phyloP scores from a whole-genome alignment of 352 stramenopile genomes.

The Phytophthora citrophthora region DNA sequence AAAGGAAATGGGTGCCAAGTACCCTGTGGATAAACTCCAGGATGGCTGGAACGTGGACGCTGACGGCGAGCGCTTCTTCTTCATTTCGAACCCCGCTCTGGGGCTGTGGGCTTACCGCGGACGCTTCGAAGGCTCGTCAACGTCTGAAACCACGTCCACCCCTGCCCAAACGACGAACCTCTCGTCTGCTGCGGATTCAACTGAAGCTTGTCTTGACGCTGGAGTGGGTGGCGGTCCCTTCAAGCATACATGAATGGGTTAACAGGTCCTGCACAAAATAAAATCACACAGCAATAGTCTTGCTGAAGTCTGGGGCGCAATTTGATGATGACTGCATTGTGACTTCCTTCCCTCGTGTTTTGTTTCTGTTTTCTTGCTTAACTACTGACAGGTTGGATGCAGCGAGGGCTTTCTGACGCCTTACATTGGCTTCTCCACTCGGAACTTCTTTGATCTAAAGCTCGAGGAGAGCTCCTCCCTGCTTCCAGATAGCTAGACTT shows the following conservation, averaged over 20 bases:
- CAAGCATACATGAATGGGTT: conserved; percentile 37
- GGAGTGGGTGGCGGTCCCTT: conserved; percentile 85
- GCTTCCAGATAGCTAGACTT: background rate
- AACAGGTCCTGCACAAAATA: background rate
- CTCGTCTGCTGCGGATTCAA: conserved; percentile 46
- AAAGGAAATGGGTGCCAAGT: conserved; percentile 82
- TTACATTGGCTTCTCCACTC: conserved; percentile 7
- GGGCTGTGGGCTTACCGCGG: conserved; percentile 95
- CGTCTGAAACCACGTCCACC: conserved; percentile 4
- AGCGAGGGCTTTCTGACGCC: background rate
- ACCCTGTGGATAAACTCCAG: conserved; percentile 81
- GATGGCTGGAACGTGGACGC: conserved; percentile 95
- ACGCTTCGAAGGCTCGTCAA: conserved; percentile 69
- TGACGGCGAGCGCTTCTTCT: conserved; percentile 93
- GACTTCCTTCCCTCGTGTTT: conserved; percentile 29
- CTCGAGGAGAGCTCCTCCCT: conserved; percentile 9
- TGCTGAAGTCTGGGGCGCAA: conserved; percentile 1
- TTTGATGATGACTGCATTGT: conserved; percentile 38
- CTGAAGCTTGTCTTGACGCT: conserved; percentile 64
- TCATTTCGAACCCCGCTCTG: conserved; percentile 96
- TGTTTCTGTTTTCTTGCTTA: conserved; percentile 23
- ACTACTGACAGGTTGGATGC: conserved; percentile 9
- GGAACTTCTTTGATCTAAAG: conserved; percentile 38
- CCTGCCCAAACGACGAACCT: conserved; percentile 36
- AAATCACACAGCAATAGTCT: conserved; percentile 8